These are phyloP conservation scores for Tothia fuscella DNA, from an alignment of 2,329 filamentous ascomycete species.

Conservation along the genomic window DNA sequence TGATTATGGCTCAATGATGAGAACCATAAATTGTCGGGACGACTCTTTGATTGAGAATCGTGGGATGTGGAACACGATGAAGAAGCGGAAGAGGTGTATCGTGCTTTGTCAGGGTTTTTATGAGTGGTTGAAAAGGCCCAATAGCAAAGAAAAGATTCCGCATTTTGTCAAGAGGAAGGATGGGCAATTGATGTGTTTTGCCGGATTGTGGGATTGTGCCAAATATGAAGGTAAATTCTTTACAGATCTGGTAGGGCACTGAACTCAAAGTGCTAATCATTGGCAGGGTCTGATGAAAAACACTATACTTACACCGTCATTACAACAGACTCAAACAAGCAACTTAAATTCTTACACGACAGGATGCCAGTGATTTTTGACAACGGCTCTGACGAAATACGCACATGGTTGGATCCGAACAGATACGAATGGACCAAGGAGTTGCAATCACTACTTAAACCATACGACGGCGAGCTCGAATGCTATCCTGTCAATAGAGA, in stretches of 20 bases:
- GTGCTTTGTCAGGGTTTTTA: conserved; percentile 88
- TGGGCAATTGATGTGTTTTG: conserved; percentile 74
- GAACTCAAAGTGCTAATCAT: neutral
- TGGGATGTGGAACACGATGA: conserved; percentile 90
- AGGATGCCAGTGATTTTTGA: conserved; percentile 93
- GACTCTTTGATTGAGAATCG: conserved; percentile 66
- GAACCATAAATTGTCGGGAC: conserved; percentile 90
- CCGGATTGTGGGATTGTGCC: conserved; percentile 84
- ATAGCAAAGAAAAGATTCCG: conserved; percentile 67
- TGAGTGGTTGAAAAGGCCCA: conserved; percentile 80
- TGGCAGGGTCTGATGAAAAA: conserved; percentile 49
- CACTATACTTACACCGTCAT: conserved; percentile 88
- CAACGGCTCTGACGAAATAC: conserved; percentile 56
- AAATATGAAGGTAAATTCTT: conserved; percentile 55
- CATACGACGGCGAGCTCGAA: conserved; percentile 67
- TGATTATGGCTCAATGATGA: conserved; percentile 64
- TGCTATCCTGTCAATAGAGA: conserved; percentile 79
- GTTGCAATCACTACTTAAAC: conserved; percentile 66
- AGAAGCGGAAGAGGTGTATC: conserved; percentile 75
- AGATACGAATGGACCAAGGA: conserved; percentile 63
- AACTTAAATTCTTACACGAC: conserved; percentile 78
- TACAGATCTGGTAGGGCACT: too few relatives aligned
- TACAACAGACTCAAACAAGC: conserved; percentile 74
- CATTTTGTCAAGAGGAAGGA: conserved; percentile 76
- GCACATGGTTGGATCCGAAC: conserved; percentile 65